phyloP scores from a whole-genome alignment of 805 yeast genomes.

The Suhomyces sp. region DNA sequence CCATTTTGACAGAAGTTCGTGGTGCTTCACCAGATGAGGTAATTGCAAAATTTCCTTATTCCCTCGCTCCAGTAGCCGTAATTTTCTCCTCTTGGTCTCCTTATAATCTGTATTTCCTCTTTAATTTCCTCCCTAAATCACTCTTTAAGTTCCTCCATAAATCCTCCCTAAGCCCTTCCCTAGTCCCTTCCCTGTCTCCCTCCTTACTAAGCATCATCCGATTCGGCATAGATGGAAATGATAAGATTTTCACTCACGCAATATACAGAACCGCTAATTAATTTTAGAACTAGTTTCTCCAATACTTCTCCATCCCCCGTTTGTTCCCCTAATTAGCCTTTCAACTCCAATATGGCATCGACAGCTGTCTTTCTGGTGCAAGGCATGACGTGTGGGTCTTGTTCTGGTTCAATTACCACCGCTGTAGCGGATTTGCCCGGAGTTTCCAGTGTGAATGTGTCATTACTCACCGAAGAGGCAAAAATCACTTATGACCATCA shows the following conservation, averaged over 20 bases:
- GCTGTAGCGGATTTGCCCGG: constrained; percentile 15
- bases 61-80: too few species aligned
- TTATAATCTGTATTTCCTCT: too few species aligned
- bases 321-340: too few species aligned
- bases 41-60: too few species aligned
- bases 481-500: constrained; percentile 18
- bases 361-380: constrained; percentile 10
- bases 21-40: too few species aligned
- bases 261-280: background rate
- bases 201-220: constrained; percentile 4
- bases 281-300: background rate
- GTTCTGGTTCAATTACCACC: constrained; percentile 23
- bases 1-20: too few species aligned
- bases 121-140: too few species aligned
- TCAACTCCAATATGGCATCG: background rate
- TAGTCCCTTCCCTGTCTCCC: too few species aligned
- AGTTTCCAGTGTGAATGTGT: constrained; percentile 19
- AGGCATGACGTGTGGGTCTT: constrained; percentile 31
- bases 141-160: too few species aligned
- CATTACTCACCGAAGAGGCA: constrained; percentile 29
- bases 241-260: constrained; percentile 4
- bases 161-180: too few species aligned
- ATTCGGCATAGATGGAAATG: constrained; percentile 7
- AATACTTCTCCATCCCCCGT: background rate
- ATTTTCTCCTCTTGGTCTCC: too few species aligned